phyloP scores from a whole-genome alignment of 2,329 filamentous ascomycete genomes.

The Colletotrichum horii region DNA sequence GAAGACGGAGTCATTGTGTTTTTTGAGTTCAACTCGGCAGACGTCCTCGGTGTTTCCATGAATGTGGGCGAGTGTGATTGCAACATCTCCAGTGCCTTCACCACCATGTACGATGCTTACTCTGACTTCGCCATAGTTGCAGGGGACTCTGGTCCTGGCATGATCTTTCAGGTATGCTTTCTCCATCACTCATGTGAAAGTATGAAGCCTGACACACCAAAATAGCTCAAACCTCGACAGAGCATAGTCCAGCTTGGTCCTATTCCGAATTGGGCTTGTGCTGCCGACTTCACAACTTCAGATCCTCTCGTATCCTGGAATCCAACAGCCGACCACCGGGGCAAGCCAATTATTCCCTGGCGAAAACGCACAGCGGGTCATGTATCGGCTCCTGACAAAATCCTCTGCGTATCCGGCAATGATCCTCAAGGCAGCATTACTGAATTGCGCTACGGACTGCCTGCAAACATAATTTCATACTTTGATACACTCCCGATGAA shows the following conservation, averaged over 20 bases:
- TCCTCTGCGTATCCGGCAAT: slow-evolving; percentile 73
- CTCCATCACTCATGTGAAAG: background rate
- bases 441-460: slow-evolving; percentile 73
- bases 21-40: slow-evolving; percentile 68
- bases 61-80: slow-evolving; percentile 71
- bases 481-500: slow-evolving; percentile 56
- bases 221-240: slow-evolving; percentile 20
- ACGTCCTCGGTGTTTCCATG: slow-evolving; percentile 58
- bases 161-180: slow-evolving; percentile 70
- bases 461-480: slow-evolving; percentile 69
- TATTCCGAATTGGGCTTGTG: slow-evolving; percentile 69
- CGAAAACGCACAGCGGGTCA: slow-evolving; percentile 4
- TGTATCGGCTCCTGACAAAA: slow-evolving; percentile 44
- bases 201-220: background rate
- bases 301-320: slow-evolving; percentile 38
- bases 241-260: slow-evolving; percentile 37
- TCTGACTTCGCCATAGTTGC: slow-evolving; percentile 82
- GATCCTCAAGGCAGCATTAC: slow-evolving; percentile 67
- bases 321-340: slow-evolving; percentile 32
- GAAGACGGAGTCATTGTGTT: slow-evolving; percentile 85
- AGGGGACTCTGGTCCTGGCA: slow-evolving; percentile 79
- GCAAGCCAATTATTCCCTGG: slow-evolving; percentile 6
- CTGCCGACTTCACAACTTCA: slow-evolving; percentile 60
- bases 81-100: slow-evolving; percentile 83
- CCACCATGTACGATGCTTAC: slow-evolving; percentile 70